Percentiles rank a stretch among this genome's conserved stretches.
Conservation (phyloP, 108 stramenopile genomes). For the Aurantiochytrium sp. region DNA sequence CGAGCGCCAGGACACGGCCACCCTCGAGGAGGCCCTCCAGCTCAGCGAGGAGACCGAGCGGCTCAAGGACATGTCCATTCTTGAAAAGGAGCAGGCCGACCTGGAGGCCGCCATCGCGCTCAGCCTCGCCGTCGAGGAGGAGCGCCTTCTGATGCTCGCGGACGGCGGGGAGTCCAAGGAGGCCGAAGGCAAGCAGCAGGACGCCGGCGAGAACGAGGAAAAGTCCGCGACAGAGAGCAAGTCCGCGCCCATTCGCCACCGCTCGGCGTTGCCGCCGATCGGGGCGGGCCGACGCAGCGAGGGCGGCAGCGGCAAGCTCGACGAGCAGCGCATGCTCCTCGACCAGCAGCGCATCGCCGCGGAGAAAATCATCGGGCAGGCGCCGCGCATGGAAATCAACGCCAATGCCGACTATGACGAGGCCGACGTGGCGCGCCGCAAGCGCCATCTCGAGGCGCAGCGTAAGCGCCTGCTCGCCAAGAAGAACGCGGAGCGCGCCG, state of each 20-base stretch:
- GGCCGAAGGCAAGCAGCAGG: not conserved
- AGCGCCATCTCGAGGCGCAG: constrained; percentile 28
- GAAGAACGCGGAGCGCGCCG: not conserved
- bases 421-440: not conserved
- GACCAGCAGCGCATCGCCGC: not conserved
- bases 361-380: not conserved
- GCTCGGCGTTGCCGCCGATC: constrained; percentile 17
- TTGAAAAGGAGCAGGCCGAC: constrained; percentile 24
- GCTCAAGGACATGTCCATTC: not conserved
- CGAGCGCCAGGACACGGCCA: not conserved
- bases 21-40: constrained; percentile 25
- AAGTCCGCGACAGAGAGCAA: not conserved
- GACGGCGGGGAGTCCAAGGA: not conserved
- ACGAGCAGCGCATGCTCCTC: not conserved
- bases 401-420: not conserved
- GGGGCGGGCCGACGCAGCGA: not conserved
- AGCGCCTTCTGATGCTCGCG: not conserved
- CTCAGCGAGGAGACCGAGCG: constrained; percentile 21
- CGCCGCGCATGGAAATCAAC: not conserved
- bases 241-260: not conserved
- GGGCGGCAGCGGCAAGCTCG: not conserved
- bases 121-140: constrained; percentile 16
- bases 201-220: not conserved
- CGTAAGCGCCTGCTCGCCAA: constrained; percentile 14
- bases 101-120: constrained; percentile 17